Percentiles rank a stretch among this genome's conserved stretches.
phyloP scores from a whole-genome alignment of 2,329 filamentous ascomycete genomes.

The Simplicillium sp. region DNA sequence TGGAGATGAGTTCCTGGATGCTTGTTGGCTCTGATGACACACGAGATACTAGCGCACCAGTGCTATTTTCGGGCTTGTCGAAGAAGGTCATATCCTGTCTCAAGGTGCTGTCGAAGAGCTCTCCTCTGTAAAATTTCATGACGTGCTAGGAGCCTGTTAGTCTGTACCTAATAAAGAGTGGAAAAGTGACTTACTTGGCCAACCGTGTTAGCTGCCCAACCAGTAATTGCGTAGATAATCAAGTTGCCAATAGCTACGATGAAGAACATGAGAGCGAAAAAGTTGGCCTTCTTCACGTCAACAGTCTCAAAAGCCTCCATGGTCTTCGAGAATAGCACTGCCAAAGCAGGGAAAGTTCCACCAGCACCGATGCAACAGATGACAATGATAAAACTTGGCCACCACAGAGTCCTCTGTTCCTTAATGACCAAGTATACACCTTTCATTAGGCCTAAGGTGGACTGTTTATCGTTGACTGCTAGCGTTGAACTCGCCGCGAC shows the following conservation, averaged over 20 bases:
- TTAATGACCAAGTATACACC: constrained; percentile 18
- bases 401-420: constrained; percentile 19
- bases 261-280: constrained; percentile 48
- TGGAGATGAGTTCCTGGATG: constrained; percentile 39
- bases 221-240: constrained; percentile 28
- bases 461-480: constrained; percentile 5
- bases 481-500: constrained; percentile 7
- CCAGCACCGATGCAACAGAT: constrained; percentile 18
- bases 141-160: constrained; percentile 13
- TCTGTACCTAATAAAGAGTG: not conserved
- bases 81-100: constrained; percentile 44
- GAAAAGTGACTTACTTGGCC: constrained; percentile 18
- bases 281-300: constrained; percentile 31
- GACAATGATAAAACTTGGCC: constrained; percentile 9
- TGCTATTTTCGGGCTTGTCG: constrained; percentile 25
- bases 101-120: constrained; percentile 41
- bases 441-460: constrained; percentile 15
- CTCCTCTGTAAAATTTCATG: constrained; percentile 23
- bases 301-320: constrained; percentile 26
- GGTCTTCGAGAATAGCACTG: constrained; percentile 27
- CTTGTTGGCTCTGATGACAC: constrained; percentile 31
- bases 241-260: constrained; percentile 37
- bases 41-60: constrained; percentile 27
- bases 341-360: constrained; percentile 28
- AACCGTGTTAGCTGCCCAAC: constrained; percentile 25